phyloP scores from a whole-genome alignment of 768 basidiomycete species.

The Dendrothele bispora region DNA sequence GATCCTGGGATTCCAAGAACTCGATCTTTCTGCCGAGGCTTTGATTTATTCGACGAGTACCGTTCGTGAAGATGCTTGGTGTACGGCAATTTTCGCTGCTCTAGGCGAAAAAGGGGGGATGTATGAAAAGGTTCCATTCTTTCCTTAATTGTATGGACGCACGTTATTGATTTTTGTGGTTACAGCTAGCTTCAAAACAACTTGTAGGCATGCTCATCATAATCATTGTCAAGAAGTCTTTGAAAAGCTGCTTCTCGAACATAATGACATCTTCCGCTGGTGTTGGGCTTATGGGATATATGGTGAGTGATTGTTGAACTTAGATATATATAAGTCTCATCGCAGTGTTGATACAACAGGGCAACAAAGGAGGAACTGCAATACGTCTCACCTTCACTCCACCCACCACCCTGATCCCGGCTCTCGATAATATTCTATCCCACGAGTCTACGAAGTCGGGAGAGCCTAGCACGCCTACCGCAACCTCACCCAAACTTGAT shows the following conservation, averaged over 20 bases:
- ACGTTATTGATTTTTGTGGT: background rate
- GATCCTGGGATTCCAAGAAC: conserved; percentile 79
- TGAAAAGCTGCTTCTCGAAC: conserved; percentile 52
- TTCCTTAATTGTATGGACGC: background rate
- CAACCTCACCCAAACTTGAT: too few relatives aligned
- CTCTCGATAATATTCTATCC: background rate
- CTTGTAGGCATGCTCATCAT: conserved; percentile 84
- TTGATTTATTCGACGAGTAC: conserved; percentile 68
- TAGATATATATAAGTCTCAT: background rate
- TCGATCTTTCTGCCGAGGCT: conserved; percentile 78
- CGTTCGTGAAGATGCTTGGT: conserved; percentile 72
- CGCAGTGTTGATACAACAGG: conserved; percentile 40
- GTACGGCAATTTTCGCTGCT: conserved; percentile 59
- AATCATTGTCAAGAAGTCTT: conserved; percentile 56
- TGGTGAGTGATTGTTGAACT: conserved; percentile 45
- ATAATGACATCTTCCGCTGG: conserved; percentile 56
- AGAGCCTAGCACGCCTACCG: too few relatives aligned
- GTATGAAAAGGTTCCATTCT: conserved; percentile 62
- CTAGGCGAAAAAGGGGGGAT: conserved; percentile 63
- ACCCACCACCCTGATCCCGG: conserved; percentile 14
- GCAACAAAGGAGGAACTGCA: conserved; percentile 82
- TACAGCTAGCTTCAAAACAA: conserved; percentile 70
- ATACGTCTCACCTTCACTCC: conserved; percentile 61
- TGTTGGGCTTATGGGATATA: conserved; percentile 74
- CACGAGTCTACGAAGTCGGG: conserved; percentile 14